A percentile compares a stretch with the other conserved stretches of the same genome.
Evolutionary conservation across 345 rosid genomes (phyloP).

Genomic region (Euphorbia lathyris): DNA sequence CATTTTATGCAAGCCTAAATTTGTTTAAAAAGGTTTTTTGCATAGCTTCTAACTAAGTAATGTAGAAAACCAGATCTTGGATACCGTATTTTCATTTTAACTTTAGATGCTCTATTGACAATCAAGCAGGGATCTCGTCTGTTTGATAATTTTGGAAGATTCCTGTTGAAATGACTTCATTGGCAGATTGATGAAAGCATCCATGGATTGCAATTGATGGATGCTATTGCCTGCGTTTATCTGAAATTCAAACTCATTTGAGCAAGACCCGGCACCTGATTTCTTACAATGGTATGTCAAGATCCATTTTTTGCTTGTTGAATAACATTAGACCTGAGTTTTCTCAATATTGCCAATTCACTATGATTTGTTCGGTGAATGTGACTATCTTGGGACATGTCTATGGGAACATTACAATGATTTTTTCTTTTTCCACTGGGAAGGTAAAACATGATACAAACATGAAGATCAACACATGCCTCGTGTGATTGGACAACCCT

Average conservation of each 20-base stretch:
- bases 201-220: not conserved
- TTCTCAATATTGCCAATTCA: not conserved
- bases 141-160: conserved; percentile 1
- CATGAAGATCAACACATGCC: not conserved
- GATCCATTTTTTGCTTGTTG: not conserved
- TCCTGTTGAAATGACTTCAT: not conserved
- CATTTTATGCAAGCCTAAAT: not conserved
- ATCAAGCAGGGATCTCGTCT: not conserved
- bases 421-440: not conserved
- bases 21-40: not conserved
- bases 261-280: not conserved
- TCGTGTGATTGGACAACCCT: no score
- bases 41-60: not conserved
- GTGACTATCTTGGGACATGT: not conserved
- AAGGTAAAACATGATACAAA: not conserved
- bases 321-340: not conserved
- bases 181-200: not conserved
- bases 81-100: not conserved
- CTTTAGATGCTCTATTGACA: not conserved
- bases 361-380: not conserved
- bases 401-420: not conserved
- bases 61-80: no score
- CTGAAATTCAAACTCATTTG: not conserved
- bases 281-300: not conserved
- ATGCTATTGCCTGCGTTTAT: not conserved